These are phyloP conservation scores for Neolecta irregularis DNA, from an alignment of 1,139 yeast genomes.

Conservation along the genomic window DNA sequence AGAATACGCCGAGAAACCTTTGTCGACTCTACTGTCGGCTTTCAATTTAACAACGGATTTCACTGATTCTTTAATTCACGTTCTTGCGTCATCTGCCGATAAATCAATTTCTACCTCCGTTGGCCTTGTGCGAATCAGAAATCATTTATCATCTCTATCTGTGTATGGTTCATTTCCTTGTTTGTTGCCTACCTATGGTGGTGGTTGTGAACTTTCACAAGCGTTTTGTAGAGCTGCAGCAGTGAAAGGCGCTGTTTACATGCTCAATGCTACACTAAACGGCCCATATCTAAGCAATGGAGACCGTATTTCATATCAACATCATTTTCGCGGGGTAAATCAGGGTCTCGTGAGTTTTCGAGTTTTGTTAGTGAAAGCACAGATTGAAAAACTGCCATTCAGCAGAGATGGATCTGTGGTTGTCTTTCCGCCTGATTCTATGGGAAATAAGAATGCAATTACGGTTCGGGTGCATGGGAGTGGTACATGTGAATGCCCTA, in stretches of 20 bases:
- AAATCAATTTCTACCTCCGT: slow-evolving; percentile 48
- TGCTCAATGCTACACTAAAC: slow-evolving; percentile 55
- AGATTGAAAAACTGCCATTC: too few species aligned
- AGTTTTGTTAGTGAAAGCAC: slow-evolving; percentile 45
- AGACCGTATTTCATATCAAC: too few species aligned
- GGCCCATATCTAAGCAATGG: too few species aligned
- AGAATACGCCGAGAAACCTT: too few species aligned
- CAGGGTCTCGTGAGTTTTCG: too few species aligned
- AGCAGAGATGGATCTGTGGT: too few species aligned
- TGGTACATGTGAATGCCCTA: too few species aligned
- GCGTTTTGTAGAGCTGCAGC: slow-evolving; percentile 98
- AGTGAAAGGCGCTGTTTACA: slow-evolving; percentile 91
- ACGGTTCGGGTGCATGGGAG: too few species aligned
- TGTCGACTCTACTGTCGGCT: too few species aligned
- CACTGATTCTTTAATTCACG: slow-evolving; percentile 32
- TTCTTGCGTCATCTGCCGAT: slow-evolving; percentile 64
- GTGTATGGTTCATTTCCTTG: slow-evolving; percentile 92
- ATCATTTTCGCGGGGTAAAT: too few species aligned
- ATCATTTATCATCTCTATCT: slow-evolving; percentile 75
- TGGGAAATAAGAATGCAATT: too few species aligned
- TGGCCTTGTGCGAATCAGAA: slow-evolving; percentile 64
- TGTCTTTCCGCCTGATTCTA: too few species aligned
- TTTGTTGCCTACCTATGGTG: slow-evolving; percentile 81
- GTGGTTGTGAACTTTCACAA: slow-evolving; percentile 90
- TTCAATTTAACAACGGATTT: slow-evolving; percentile 4